A percentile compares a stretch with the other conserved stretches of the same genome.
Evolutionary conservation across 768 basidiomycete species (phyloP).

Genomic region (Serendipita sp.): DNA sequence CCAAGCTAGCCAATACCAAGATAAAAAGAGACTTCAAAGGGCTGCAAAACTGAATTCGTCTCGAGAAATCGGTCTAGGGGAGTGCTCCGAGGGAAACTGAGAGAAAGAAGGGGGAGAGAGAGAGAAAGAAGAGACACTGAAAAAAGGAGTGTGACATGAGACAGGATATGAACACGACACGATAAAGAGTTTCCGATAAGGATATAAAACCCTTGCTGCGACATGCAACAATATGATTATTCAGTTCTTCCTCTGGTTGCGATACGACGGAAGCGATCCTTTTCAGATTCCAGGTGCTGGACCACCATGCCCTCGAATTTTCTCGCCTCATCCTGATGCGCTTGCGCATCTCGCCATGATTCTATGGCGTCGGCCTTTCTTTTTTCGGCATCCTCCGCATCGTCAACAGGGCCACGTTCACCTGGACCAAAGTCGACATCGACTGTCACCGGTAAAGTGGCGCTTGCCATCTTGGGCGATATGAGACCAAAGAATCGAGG

Average conservation of each 20-base stretch:
- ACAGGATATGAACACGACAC: not conserved
- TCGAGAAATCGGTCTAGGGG: not conserved
- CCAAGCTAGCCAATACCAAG: too few relatives aligned
- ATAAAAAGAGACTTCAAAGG: too few relatives aligned
- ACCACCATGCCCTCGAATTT: slow-evolving; percentile 65
- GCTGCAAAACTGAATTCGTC: too few relatives aligned
- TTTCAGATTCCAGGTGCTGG: slow-evolving; percentile 72
- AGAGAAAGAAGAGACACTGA: too few relatives aligned
- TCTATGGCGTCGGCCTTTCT: not conserved
- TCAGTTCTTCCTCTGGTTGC: slow-evolving; percentile 22
- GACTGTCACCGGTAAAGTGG: slow-evolving; percentile 20
- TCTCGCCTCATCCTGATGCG: slow-evolving; percentile 31
- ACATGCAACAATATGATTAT: not conserved
- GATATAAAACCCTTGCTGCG: not conserved
- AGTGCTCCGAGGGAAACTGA: not conserved
- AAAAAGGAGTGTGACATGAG: too few relatives aligned
- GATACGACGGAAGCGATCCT: slow-evolving; percentile 63
- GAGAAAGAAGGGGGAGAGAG: not conserved
- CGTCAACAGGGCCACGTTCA: not conserved
- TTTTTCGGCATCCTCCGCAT: slow-evolving; percentile 1
- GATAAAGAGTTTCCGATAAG: not conserved
- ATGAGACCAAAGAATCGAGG: slow-evolving; percentile 2
- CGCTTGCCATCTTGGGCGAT: not conserved
- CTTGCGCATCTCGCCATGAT: slow-evolving; percentile 8
- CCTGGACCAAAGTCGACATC: not conserved